These are phyloP conservation scores for Solanum sitiens DNA, from an alignment of 257 asterid genomes.

Conservation along the genomic window DNA sequence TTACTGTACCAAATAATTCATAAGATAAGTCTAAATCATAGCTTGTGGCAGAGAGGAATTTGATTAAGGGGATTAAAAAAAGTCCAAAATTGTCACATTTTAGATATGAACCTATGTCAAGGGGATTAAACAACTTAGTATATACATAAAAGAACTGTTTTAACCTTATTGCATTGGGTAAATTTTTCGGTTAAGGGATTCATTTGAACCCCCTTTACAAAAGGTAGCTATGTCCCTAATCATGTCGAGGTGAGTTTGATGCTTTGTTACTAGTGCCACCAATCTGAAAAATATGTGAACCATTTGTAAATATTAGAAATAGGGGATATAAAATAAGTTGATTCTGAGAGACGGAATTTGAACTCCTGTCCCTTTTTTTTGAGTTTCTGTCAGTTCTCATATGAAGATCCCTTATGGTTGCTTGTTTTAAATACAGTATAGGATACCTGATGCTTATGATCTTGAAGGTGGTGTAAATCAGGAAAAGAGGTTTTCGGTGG, in stretches of 20 bases:
- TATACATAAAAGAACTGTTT: neutral
- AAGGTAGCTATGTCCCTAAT: neutral
- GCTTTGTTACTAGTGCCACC: neutral
- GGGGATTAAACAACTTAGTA: neutral
- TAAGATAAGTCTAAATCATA: neutral
- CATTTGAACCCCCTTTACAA: neutral
- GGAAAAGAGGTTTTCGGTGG: conserved; percentile 45
- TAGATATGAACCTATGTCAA: neutral
- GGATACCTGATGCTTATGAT: conserved; percentile 70
- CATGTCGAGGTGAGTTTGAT: neutral
- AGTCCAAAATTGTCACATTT: neutral
- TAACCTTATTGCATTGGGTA: neutral
- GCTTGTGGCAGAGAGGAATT: neutral
- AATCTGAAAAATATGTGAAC: neutral
- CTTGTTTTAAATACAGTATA: conserved; percentile 41
- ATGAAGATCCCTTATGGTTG: neutral
- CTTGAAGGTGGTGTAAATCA: conserved; percentile 45
- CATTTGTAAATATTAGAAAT: neutral
- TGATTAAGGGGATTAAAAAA: neutral
- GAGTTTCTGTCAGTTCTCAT: neutral
- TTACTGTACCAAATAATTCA: neutral
- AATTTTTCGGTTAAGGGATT: neutral
- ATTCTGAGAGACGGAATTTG: neutral
- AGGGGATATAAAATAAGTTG: neutral
- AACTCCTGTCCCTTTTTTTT: neutral